Evolutionary conservation across 805 yeast species (phyloP).

Genomic region (Candida railenensis): DNA sequence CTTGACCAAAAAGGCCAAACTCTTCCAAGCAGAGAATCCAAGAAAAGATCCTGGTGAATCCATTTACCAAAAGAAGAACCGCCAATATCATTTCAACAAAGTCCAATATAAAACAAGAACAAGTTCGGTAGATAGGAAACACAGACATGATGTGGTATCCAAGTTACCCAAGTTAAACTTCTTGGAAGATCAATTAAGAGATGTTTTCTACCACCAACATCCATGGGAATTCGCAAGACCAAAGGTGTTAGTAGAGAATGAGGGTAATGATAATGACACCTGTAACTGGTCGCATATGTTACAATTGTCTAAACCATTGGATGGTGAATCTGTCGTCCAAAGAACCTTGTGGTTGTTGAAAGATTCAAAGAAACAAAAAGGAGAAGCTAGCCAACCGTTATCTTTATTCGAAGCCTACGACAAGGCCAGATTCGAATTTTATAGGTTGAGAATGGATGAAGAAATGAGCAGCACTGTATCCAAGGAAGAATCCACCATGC

Average conservation of each 20-base stretch:
- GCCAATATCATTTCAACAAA: constrained; percentile 4
- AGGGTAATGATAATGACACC: constrained; percentile 52
- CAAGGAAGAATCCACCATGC: constrained; percentile 82
- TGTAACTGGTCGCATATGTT: constrained; percentile 78
- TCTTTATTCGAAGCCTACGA: constrained; percentile 71
- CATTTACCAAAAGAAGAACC: constrained; percentile 18
- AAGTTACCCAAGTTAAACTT: constrained; percentile 55
- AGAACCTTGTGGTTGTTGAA: constrained; percentile 40
- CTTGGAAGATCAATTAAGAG: constrained; percentile 79
- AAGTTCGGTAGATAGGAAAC: constrained; percentile 31
- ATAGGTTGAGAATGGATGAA: constrained; percentile 78
- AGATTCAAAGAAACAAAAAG: constrained; percentile 12
- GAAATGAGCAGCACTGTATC: constrained; percentile 73
- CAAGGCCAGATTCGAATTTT: constrained; percentile 84
- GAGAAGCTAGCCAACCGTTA: constrained; percentile 7
- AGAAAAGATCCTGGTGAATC: constrained; percentile 26
- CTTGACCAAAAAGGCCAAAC: constrained; percentile 47
- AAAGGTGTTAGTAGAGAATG: constrained; percentile 74
- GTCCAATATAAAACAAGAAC: constrained; percentile 46
- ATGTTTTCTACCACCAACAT: constrained; percentile 83
- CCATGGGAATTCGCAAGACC: constrained; percentile 98
- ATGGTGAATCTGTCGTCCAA: constrained; percentile 70
- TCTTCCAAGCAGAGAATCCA: constrained; percentile 22
- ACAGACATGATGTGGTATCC: constrained; percentile 40
- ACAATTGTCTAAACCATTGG: constrained; percentile 72